Base-by-base conservation (phyloP, 768 basidiomycete species). In the Suillus weaverae region DNA sequence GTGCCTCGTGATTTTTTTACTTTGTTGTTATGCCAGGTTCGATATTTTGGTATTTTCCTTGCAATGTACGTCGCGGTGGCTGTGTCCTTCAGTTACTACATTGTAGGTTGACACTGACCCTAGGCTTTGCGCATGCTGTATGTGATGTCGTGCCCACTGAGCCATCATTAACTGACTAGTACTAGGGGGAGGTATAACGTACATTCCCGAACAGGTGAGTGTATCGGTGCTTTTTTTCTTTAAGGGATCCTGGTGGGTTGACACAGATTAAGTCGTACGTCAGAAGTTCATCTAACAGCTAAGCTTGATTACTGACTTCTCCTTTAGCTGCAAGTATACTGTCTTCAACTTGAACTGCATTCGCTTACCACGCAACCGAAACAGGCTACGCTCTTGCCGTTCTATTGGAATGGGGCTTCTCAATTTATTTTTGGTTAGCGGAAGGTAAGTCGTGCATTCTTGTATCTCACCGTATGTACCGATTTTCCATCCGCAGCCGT, bases 71-170 rank as follows among this genome's bases (percentile, higher is more conserved):
- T 56, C 35, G 7, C 7, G 4, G 35, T 2, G 14, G 13, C 16
- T 14, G 4, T 54, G 55, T 56, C 35, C 14, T 56, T 22, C 35
- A 38, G 7, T 22, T 16, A 8, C 4, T 56, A 16, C 14, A 36
- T 36, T 14, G 13, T 26, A 56, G 3, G 14, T 16, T 56, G 55
- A 56, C 35, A 22, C 4, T 22, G 55, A 16, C 13, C 20, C 14
- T 14, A 56, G 55, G 35, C n/a, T 56, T 38, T 56, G 35, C 14
- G 55, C 35, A n/a, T 56, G 35, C 8, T 56, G 55, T 56, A 56
- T 38, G 55, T 56, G 22, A 22, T 6, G 35, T n/a, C 16, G 6
- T 36, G 14, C n/a, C 35, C 14, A 38, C 11, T n/a, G 55, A 22
- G 35, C 55, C 22, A 38, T 36, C 35, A 26, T 56, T 56, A 38